Base-by-base conservation (phyloP, 768 basidiomycete species). In the Boletus barrowsii region DNA sequence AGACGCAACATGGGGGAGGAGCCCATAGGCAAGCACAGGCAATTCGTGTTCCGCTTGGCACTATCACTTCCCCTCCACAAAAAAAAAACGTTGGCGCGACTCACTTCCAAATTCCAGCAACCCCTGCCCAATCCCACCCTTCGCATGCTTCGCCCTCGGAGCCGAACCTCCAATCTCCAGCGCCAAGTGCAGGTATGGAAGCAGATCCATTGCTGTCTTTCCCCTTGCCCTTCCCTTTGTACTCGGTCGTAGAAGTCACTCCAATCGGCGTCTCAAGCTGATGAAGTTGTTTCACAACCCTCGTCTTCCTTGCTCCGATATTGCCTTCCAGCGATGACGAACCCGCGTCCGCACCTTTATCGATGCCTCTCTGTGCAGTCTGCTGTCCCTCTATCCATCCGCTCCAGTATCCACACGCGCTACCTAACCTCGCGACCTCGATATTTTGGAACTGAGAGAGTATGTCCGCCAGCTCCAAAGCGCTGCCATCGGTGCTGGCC, bases 41-140 rank as follows among this genome's bases (percentile, higher is more conserved):
- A 26, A 26, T 26, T 8, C 26, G 26, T 5, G 8, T 26, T 26
- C 26, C 26, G 26, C 1, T 26, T 26, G 4, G 26, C 26, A 9
- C 26, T 9, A 9, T 26, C 8, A 26, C 9, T 29, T 8, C 26
- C 8, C 29, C 29, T 8, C 29, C 8, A 8, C 29, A 35, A 13
- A 10, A 9, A 41, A 40, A 50, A 42, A 15, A 37, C 29, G 15
- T 20, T 14, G 15, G 44, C 14, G 10, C 3, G 4, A 68, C 79
- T 60, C 59, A 81, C 81, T 75, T 73, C 81, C 82, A 84, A 46
- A 74, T 68, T 17, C 82, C 82, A 41, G 72, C 64, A 3, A 76
- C 79, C 9, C 80, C 82, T 2, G 81, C 83, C 82, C 83, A 84
- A 60, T 83, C 82, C 80, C 80, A 82, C 5, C 81, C 81, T 6